phyloP scores from a whole-genome alignment of 768 basidiomycete species.

The Agrocybe chaxingu region DNA sequence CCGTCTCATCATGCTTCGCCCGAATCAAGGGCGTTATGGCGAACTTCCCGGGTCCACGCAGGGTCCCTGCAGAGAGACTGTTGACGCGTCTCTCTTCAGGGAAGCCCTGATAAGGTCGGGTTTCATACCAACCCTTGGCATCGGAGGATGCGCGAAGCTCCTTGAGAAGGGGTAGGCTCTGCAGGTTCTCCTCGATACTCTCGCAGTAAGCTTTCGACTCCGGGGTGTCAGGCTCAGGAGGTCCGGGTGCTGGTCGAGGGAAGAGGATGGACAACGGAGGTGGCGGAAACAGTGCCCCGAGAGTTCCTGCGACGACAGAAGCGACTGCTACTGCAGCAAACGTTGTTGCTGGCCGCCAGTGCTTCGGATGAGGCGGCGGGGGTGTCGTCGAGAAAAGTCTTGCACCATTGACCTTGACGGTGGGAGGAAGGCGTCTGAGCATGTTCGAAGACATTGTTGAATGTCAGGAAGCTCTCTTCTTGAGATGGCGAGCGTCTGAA shows the following conservation, averaged over 20 bases:
- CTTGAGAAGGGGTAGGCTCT: slow-evolving; percentile 57
- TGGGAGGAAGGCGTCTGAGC: slow-evolving; percentile 6
- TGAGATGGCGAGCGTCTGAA: too few species aligned
- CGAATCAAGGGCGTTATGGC: slow-evolving; percentile 79
- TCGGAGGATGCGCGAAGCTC: slow-evolving; percentile 45
- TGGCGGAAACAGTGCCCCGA: slow-evolving; percentile 74
- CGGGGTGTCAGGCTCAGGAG: slow-evolving; percentile 52
- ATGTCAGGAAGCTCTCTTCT: too few species aligned
- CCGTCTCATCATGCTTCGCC: slow-evolving; percentile 69
- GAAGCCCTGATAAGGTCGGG: slow-evolving; percentile 66
- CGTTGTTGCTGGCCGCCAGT: slow-evolving; percentile 23
- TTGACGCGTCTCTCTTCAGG: slow-evolving; percentile 78
- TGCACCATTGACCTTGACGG: background rate
- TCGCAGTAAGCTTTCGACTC: slow-evolving; percentile 57
- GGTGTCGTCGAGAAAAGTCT: slow-evolving; percentile 15
- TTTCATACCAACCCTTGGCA: slow-evolving; percentile 68
- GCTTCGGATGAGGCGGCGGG: slow-evolving; percentile 3
- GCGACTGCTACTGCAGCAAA: slow-evolving; percentile 28
- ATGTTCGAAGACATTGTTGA: slow-evolving; percentile 3
- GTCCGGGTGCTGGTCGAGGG: slow-evolving; percentile 74
- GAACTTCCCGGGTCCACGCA: slow-evolving; percentile 86
- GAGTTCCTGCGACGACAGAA: slow-evolving; percentile 39
- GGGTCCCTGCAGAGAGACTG: slow-evolving; percentile 77
- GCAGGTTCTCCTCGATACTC: slow-evolving; percentile 65
- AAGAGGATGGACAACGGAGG: slow-evolving; percentile 63